These are phyloP conservation scores for Scedosporium boydii DNA, from an alignment of 2,329 filamentous ascomycete genomes.

Conservation along the genomic window DNA sequence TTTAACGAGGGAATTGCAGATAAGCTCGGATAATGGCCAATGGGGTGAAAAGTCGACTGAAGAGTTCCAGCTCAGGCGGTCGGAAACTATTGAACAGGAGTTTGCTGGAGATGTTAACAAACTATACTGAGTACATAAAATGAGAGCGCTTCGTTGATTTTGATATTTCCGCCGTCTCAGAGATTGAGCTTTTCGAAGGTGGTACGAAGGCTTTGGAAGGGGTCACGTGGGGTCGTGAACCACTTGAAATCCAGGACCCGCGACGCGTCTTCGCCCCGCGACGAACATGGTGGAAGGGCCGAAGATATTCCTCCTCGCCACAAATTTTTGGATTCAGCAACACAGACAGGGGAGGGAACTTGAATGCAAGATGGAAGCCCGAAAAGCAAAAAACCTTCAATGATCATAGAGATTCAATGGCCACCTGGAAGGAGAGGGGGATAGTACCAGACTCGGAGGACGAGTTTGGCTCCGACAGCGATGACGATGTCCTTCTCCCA, in stretches of 20 bases:
- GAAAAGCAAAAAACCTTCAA: slow-evolving; percentile 13
- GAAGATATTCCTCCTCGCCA: not conserved
- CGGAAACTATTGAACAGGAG: no score
- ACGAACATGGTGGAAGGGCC: not conserved
- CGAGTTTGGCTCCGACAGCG: slow-evolving; percentile 31
- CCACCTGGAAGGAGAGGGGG: slow-evolving; percentile 39
- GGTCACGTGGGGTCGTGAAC: not conserved
- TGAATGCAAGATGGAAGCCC: slow-evolving; percentile 14
- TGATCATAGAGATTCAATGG: slow-evolving; percentile 21
- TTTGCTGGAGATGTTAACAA: no score
- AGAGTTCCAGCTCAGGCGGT: not conserved
- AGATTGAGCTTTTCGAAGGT: no score
- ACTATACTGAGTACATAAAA: no score
- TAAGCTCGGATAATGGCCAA: not conserved
- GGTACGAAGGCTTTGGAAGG: not conserved
- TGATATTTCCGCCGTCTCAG: no score
- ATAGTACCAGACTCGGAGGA: slow-evolving; percentile 43
- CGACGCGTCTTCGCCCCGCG: slow-evolving; percentile 1
- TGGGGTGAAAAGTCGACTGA: not conserved
- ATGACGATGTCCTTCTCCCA: slow-evolving; percentile 14
- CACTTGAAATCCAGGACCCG: not conserved
- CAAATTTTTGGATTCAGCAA: not conserved
- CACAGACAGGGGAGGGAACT: not conserved
- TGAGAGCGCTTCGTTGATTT: no score
- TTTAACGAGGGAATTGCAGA: not conserved